phyloP scores from a whole-genome alignment of 2,329 filamentous ascomycete genomes.

The Exophiala viscosa region DNA sequence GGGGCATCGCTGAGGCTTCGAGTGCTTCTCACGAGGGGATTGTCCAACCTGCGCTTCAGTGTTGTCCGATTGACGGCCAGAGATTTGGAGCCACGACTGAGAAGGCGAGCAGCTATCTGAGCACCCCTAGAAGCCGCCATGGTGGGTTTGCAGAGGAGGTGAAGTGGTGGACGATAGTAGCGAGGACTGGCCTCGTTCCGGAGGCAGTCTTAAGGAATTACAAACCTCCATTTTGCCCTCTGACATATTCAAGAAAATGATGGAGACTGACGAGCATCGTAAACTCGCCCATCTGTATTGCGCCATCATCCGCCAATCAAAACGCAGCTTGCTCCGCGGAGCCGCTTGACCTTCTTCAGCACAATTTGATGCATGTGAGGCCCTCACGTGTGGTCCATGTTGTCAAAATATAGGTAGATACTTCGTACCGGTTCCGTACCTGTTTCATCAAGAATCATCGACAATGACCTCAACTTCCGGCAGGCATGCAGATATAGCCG shows the following conservation, averaged over 20 bases:
- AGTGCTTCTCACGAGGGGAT: not conserved
- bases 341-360: too few species aligned
- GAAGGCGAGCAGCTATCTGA: constrained; percentile 27
- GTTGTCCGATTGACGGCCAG: constrained; percentile 5
- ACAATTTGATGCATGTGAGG: too few species aligned
- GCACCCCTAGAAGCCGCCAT: constrained; percentile 26
- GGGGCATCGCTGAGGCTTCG: constrained; percentile 9
- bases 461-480: too few species aligned
- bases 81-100: constrained; percentile 21
- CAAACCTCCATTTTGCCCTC: constrained; percentile 7
- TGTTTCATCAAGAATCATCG: too few species aligned
- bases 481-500: too few species aligned
- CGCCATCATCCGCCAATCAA: constrained; percentile 9
- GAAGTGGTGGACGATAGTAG: constrained; percentile 1
- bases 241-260: not conserved
- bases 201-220: constrained; percentile 4
- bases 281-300: not conserved
- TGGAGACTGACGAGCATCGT: not conserved
- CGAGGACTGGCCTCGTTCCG: constrained; percentile 1
- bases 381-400: too few species aligned
- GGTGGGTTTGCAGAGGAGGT: not conserved
- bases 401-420: too few species aligned
- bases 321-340: too few species aligned
- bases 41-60: not conserved
- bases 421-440: too few species aligned